These are phyloP conservation scores for Colletotrichum caudatum DNA, from an alignment of 2,329 filamentous ascomycete genomes.

Conservation along the genomic window DNA sequence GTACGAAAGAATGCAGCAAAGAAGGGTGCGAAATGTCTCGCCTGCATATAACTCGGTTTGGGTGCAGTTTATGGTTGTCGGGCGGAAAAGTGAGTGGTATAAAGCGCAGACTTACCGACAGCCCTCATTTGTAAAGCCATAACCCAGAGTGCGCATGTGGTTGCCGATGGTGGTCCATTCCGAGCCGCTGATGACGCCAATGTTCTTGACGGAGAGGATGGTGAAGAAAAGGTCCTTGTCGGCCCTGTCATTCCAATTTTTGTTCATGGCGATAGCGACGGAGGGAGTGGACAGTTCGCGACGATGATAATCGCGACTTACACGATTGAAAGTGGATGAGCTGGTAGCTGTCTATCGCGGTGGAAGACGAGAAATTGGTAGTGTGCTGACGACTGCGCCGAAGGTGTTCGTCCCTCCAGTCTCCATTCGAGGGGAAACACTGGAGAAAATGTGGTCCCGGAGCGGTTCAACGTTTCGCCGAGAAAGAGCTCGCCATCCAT, in stretches of 20 bases:
- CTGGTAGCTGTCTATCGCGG: constrained; percentile 12
- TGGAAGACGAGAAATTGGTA: constrained; percentile 26
- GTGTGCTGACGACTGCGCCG: constrained; percentile 26
- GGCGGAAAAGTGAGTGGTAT: not conserved
- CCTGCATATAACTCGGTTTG: not conserved
- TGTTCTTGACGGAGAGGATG: constrained; percentile 72
- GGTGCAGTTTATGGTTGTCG: not conserved
- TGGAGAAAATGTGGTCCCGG: constrained; percentile 27
- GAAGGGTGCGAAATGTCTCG: not conserved
- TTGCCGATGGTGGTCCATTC: constrained; percentile 74
- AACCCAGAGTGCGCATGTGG: constrained; percentile 69
- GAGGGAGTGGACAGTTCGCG: constrained; percentile 31
- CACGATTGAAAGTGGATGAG: constrained; percentile 28
- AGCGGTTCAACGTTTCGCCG: constrained; percentile 36
- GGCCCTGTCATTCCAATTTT: constrained; percentile 72
- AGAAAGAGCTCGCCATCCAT: not conserved
- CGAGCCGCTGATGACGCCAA: constrained; percentile 70
- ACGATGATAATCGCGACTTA: constrained; percentile 35
- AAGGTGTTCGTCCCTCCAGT: constrained; percentile 15
- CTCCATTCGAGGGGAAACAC: constrained; percentile 42
- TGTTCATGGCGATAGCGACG: constrained; percentile 60
- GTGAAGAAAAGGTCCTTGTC: constrained; percentile 74
- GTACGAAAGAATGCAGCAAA: not conserved
- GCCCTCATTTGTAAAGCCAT: constrained; percentile 74
- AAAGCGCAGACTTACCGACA: constrained; percentile 64